phyloP scores from a whole-genome alignment of 148 eudicot genomes.

The Cornus suecica region DNA sequence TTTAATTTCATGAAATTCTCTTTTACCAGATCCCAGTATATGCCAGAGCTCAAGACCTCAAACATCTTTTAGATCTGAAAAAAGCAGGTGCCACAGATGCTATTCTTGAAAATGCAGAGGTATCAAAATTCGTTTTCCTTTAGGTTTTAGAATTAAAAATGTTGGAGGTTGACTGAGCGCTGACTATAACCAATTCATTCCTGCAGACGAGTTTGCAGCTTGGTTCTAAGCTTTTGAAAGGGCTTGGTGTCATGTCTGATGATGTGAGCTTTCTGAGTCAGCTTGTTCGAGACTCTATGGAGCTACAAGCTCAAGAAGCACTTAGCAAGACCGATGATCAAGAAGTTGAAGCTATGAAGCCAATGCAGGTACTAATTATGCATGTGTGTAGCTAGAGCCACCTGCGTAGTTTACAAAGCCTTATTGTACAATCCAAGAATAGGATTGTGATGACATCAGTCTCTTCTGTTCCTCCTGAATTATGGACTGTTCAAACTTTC shows the following conservation, averaged over 20 bases:
- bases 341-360: constrained; percentile 56
- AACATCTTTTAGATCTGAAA: constrained; percentile 84
- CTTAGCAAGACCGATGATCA: constrained; percentile 37
- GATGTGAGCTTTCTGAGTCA: constrained; percentile 79
- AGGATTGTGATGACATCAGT: neutral
- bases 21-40: constrained; percentile 70
- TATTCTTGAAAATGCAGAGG: constrained; percentile 95
- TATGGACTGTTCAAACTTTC: neutral
- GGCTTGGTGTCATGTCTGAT: constrained; percentile 94
- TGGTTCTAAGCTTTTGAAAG: constrained; percentile 90
- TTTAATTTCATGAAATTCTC: neutral
- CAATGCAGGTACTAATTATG: constrained; percentile 54
- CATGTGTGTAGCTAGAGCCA: neutral
- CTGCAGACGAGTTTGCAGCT: constrained; percentile 94
- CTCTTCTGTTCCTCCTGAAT: neutral
- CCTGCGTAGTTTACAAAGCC: neutral
- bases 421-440: neutral
- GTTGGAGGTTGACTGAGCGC: neutral
- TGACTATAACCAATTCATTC: constrained; percentile 8
- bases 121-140: constrained; percentile 19
- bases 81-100: constrained; percentile 96
- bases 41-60: constrained; percentile 82
- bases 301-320: constrained; percentile 72
- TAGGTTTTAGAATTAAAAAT: neutral
- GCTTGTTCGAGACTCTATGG: constrained; percentile 83